A percentile compares a stretch with the other conserved stretches of the same genome.
phyloP scores from a whole-genome alignment of 208 protist species.

The Leptomonas pyrrhocoris region DNA sequence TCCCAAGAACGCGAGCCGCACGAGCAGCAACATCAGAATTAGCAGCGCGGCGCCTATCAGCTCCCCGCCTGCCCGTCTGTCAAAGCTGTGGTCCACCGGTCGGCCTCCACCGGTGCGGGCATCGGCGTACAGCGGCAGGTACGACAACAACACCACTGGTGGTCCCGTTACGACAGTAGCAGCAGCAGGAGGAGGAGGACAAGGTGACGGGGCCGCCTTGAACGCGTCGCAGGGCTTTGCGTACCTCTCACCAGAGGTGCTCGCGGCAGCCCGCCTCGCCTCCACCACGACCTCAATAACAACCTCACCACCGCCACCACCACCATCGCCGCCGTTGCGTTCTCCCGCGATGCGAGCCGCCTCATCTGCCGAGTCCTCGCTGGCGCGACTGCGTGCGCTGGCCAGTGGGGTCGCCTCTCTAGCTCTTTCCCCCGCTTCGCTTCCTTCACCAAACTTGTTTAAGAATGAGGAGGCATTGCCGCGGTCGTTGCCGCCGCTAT shows the following conservation, averaged over 20 bases:
- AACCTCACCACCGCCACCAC: background rate
- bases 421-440: background rate
- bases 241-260: constrained; percentile 5
- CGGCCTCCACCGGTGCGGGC: background rate
- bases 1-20: background rate
- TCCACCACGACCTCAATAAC: background rate
- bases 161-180: background rate
- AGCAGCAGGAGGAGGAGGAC: background rate
- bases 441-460: background rate
- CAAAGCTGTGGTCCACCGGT: background rate
- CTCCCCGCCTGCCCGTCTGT: background rate
- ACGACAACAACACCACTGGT: background rate
- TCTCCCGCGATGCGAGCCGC: background rate
- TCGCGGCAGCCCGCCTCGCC: background rate
- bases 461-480: constrained; percentile 25
- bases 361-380: constrained; percentile 14
- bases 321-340: background rate
- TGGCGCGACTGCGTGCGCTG: constrained; percentile 31
- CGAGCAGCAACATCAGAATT: background rate
- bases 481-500: constrained; percentile 11
- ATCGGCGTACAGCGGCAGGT: background rate
- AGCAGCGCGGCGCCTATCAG: background rate
- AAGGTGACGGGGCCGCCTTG: background rate
- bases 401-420: constrained; percentile 14
- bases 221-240: constrained; percentile 1